Evolutionary conservation across 2,329 filamentous ascomycete species (phyloP), one percentile per base, ranked within the genome.

Genomic region (Penicillium sp.): DNA sequence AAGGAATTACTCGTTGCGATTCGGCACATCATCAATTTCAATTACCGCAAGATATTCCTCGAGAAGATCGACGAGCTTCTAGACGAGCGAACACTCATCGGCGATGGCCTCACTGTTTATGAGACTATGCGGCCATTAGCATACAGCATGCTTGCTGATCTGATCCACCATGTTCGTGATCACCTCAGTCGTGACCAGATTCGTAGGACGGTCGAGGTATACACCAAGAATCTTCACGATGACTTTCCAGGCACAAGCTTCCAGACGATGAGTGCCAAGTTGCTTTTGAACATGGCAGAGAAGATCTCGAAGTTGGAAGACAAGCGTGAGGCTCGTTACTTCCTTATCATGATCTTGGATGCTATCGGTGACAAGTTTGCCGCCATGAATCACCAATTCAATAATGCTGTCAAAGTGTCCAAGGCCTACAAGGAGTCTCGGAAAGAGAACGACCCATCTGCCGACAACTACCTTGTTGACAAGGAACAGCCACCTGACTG

Each of bases 281-380:
- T 99, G 2, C 74, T 99, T 1, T 74, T 98, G 9, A 99, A 98
- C 63, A 94, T 99, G 88, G 93, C 91, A 0, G 94, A 98, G 58
- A 94, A 88, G 63, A 99, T 98, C 59, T 87, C 90, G 1, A 94
- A 91, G 64, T 78, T 98, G 54, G 84, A 86, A 14, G 87, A 95
- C 62, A 98, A 97, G 70, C 81, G 85, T 29, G 91, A 98, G 63
- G 93, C 93, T 16, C 83, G 94, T 4, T 90, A 97, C 63, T 95
- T 95, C 63, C 72, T 98, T 46, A 88, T 98, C 59, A 93, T 94
- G 81, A 97, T 99, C 30, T 72, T 99, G 41, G 94, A 97, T 65
- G 93, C 94, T 7, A 97, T 98, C 54, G 93, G 87, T 33, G 93
- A 98, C 61, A 99, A 98, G 62, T 97, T 98, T 61, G 90, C 90